Evolutionary conservation across 148 eudicot species (phyloP).

Genomic region (Diospyros lotus): DNA sequence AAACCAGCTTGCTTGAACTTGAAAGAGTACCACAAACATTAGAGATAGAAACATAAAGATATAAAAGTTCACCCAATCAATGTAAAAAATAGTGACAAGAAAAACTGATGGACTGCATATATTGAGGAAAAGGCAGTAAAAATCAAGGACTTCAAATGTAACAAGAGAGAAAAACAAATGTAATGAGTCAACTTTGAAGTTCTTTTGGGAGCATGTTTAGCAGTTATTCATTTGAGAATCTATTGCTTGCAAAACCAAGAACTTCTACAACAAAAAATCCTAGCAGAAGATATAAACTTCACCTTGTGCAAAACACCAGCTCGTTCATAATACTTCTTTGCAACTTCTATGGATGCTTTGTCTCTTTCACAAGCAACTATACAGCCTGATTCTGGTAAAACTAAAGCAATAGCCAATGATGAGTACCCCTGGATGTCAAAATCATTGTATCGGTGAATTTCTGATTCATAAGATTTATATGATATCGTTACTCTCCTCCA

Average conservation of each 20-base stretch:
- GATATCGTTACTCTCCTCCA: background rate
- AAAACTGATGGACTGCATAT: no score
- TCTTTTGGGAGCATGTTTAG: background rate
- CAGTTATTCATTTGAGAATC: background rate
- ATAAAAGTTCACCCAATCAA: no score
- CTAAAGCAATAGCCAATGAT: constrained; percentile 86
- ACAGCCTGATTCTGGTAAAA: constrained; percentile 75
- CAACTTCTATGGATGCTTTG: constrained; percentile 57
- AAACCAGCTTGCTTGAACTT: no score
- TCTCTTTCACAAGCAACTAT: constrained; percentile 94
- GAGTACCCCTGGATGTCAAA: constrained; percentile 66
- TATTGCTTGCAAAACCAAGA: background rate
- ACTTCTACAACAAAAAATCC: background rate
- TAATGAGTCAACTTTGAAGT: no score
- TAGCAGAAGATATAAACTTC: constrained; percentile 1
- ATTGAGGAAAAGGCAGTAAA: no score
- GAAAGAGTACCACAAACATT: no score
- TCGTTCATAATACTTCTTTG: constrained; percentile 65
- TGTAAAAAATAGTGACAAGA: no score
- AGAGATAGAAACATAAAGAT: no score
- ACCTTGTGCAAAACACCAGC: constrained; percentile 93
- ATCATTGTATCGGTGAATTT: background rate
- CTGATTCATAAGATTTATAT: constrained; percentile 2
- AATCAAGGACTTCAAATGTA: no score
- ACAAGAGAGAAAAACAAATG: no score